Percentiles rank a stretch among this genome's conserved stretches.
phyloP scores from a whole-genome alignment of 2,329 filamentous ascomycete species.

The Pyricularia pennisetigena region DNA sequence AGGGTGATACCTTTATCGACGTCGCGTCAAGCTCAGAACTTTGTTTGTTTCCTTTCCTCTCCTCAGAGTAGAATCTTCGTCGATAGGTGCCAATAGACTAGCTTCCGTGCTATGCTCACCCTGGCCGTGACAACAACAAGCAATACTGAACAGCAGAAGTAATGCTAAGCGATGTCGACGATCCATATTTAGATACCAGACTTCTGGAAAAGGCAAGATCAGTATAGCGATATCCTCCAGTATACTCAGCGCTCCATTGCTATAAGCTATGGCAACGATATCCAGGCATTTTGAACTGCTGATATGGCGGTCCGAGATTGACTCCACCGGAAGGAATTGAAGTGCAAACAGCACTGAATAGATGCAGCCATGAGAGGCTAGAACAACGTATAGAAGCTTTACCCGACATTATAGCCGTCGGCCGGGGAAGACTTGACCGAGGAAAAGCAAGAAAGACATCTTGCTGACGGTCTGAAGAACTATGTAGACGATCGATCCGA shows the following conservation, averaged over 20 bases:
- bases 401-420: not conserved
- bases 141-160: not conserved
- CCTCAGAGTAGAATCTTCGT: no score
- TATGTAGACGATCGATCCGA: not conserved
- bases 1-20: no score
- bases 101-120: no score
- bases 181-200: not conserved
- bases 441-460: not conserved
- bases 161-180: not conserved
- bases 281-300: not conserved
- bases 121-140: no score
- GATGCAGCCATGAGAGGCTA: not conserved
- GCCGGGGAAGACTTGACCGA: not conserved
- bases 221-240: not conserved
- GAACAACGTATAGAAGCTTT: not conserved
- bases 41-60: no score
- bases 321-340: not conserved
- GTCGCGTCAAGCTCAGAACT: no score
- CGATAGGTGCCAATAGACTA: no score
- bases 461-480: not conserved
- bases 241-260: not conserved
- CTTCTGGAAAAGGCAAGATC: not conserved
- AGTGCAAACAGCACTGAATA: not conserved
- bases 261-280: not conserved
- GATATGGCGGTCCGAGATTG: not conserved